These are phyloP conservation scores for Tolypocladium sp. DNA, from an alignment of 2,329 filamentous ascomycete species.

Conservation along the genomic window DNA sequence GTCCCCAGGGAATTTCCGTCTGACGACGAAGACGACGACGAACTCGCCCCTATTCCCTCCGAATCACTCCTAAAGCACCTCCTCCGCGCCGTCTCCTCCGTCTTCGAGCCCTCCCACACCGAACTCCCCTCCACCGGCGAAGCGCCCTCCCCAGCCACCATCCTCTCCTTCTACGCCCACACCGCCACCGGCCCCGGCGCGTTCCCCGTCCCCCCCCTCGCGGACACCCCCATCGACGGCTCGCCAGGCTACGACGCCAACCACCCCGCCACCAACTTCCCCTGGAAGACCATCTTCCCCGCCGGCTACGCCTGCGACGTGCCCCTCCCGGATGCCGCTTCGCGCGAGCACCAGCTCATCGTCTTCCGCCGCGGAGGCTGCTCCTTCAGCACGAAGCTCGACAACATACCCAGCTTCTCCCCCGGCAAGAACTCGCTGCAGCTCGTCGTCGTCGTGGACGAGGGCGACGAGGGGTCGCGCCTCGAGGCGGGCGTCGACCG, in stretches of 20 bases:
- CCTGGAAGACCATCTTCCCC: constrained; percentile 64
- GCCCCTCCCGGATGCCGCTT: constrained; percentile 40
- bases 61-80: constrained; percentile 37
- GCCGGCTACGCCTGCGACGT: constrained; percentile 58
- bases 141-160: constrained; percentile 23
- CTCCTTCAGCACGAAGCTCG: constrained; percentile 73
- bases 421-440: constrained; percentile 56
- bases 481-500: constrained; percentile 27
- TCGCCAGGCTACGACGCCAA: constrained; percentile 31
- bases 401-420: constrained; percentile 72
- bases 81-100: constrained; percentile 36
- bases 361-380: constrained; percentile 77
- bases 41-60: constrained; percentile 10
- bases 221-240: constrained; percentile 41
- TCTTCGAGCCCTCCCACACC: constrained; percentile 27
- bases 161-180: constrained; percentile 42
- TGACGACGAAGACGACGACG: background rate
- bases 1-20: background rate
- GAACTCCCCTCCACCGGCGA: constrained; percentile 17
- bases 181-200: constrained; percentile 49
- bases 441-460: constrained; percentile 66
- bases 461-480: constrained; percentile 18
- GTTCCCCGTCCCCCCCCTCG: constrained; percentile 58
- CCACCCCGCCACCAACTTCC: constrained; percentile 35
- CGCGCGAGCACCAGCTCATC: constrained; percentile 62